These are phyloP conservation scores for Dioscorea zingiberensis DNA, from an alignment of 106 monocot genomes.

Conservation along the genomic window DNA sequence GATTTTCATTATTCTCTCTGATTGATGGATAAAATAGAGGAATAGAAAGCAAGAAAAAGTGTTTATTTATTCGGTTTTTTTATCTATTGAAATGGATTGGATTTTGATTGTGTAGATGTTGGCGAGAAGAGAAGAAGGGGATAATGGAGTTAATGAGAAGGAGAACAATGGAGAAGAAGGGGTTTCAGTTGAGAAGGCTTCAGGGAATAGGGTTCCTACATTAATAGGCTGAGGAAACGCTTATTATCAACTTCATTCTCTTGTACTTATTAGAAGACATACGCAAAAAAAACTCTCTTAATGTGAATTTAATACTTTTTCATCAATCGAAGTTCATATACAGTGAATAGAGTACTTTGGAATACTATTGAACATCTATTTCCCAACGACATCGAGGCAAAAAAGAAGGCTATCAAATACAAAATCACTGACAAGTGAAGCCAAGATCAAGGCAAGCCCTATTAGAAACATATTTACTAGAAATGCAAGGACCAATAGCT, in stretches of 20 bases:
- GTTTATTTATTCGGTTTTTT: neutral
- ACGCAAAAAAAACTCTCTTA: too few relatives aligned
- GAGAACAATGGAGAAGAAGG: conserved; percentile 12
- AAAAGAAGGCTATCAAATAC: conserved; percentile 28
- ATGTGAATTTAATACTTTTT: neutral
- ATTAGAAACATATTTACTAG: neutral
- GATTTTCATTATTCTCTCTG: neutral
- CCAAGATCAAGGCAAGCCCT: too few relatives aligned
- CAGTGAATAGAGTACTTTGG: conserved; percentile 83
- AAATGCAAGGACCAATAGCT: neutral
- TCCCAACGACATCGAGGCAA: conserved; percentile 63
- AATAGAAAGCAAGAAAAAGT: too few relatives aligned
- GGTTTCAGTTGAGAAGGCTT: conserved; percentile 10
- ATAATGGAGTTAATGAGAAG: conserved; percentile 7
- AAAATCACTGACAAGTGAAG: neutral
- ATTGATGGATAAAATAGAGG: too few relatives aligned
- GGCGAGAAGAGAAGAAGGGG: conserved; percentile 8
- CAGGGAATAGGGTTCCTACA: conserved; percentile 34
- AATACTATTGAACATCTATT: conserved; percentile 92
- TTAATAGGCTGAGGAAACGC: conserved; percentile 44
- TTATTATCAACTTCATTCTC: too few relatives aligned
- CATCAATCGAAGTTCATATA: conserved; percentile 74
- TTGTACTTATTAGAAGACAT: too few relatives aligned
- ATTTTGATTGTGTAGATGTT: neutral
- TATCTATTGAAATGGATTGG: neutral